phyloP scores from a whole-genome alignment of 768 basidiomycete genomes.

The Podaxis sp. region DNA sequence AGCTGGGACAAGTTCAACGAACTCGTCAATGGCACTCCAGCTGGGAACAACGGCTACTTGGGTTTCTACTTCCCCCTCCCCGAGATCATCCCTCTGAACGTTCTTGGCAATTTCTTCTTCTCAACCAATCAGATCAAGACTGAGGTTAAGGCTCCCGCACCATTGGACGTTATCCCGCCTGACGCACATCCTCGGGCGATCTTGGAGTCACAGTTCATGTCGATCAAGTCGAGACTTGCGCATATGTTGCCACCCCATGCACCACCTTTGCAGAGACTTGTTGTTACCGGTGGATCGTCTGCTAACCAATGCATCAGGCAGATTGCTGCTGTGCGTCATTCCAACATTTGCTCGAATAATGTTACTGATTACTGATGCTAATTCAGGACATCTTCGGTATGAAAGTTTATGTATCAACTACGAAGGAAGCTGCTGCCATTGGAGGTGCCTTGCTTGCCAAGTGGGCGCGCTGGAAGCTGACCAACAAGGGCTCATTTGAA shows the following conservation, averaged over 20 bases:
- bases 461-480: constrained; percentile 66
- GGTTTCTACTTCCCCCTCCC: constrained; percentile 83
- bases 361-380: not conserved
- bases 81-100: constrained; percentile 84
- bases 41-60: constrained; percentile 59
- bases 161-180: constrained; percentile 39
- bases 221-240: constrained; percentile 70
- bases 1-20: constrained; percentile 74
- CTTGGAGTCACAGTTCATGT: constrained; percentile 82
- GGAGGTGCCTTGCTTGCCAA: constrained; percentile 74
- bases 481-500: constrained; percentile 55
- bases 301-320: constrained; percentile 73
- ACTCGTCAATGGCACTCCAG: constrained; percentile 50
- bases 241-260: constrained; percentile 63
- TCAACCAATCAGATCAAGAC: constrained; percentile 28
- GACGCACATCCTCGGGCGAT: constrained; percentile 70
- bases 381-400: constrained; percentile 69
- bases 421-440: constrained; percentile 69
- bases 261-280: constrained; percentile 59
- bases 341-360: not conserved
- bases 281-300: constrained; percentile 79
- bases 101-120: constrained; percentile 73
- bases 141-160: constrained; percentile 26
- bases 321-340: constrained; percentile 54
- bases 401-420: constrained; percentile 66